These are phyloP conservation scores for Fomes fomentarius DNA, from an alignment of 1,284 basidiomycete genomes.

Conservation along the genomic window DNA sequence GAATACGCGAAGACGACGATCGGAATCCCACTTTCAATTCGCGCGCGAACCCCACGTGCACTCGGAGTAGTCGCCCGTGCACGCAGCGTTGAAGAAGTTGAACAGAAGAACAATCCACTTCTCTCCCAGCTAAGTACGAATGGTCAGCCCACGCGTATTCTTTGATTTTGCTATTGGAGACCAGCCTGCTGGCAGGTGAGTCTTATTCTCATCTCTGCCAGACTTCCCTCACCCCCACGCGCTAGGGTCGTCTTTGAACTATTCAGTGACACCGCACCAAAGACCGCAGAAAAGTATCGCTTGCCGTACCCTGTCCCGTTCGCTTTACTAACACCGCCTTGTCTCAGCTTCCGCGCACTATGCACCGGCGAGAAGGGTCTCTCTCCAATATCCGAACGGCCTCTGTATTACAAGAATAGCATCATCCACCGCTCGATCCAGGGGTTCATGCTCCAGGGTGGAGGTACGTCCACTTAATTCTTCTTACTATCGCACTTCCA, in stretches of 20 bases:
- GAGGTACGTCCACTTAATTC: conserved; percentile 47
- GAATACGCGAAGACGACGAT: neutral
- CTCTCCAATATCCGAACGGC: conserved; percentile 60
- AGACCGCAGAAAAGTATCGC: conserved; percentile 84
- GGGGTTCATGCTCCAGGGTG: conserved; percentile 89
- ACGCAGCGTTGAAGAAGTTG: too few relatives aligned
- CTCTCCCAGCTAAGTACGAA: conserved; percentile 16
- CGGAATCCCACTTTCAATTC: too few relatives aligned
- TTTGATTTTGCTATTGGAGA: conserved; percentile 64
- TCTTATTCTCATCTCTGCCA: conserved; percentile 4
- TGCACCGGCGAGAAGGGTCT: conserved; percentile 88
- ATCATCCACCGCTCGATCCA: conserved; percentile 82
- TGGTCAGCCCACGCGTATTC: conserved; percentile 66
- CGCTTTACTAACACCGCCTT: neutral
- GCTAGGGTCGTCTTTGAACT: conserved; percentile 81
- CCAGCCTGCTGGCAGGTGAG: conserved; percentile 61
- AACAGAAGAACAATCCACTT: too few relatives aligned
- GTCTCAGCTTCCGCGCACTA: conserved; percentile 78
- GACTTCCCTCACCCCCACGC: neutral
- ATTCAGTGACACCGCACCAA: conserved; percentile 75
- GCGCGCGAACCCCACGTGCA: too few relatives aligned
- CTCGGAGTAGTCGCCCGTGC: too few relatives aligned
- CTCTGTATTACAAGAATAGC: conserved; percentile 83
- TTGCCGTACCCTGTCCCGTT: neutral
- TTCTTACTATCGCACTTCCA: neutral